Base-by-base conservation (phyloP, 352 stramenopile genomes). In the Globisporangium radiosum region DNA sequence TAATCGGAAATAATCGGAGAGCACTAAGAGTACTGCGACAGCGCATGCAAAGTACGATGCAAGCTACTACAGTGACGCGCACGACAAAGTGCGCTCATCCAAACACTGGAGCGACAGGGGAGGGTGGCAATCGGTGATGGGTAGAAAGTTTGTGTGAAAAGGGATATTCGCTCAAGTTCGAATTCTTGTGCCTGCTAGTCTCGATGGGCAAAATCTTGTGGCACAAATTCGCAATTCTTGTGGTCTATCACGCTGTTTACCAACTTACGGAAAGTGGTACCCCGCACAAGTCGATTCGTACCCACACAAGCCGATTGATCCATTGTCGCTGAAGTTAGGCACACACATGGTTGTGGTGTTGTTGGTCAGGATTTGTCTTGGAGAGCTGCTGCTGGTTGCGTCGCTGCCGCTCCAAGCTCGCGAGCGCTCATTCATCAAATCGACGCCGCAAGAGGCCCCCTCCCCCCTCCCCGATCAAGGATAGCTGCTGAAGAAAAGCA, bases 401-500 rank as follows among this genome's bases (percentile, higher is more conserved):
- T 47, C 43, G 43, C 43, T 15, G 43, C 15, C 14, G 2, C 7
- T 15, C 14, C 40, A 13, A 45, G 40, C 40, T 45, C 8, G 25
- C 25, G 25, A 14, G 10, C 44, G 25, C 47, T 59, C 80, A 90
- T 90, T 88, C 69, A 70, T 73, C 70, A 81, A 79, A 76, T 73
- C 66, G 74, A 73, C 67, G 76, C 78, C 81, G 78, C 81, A 78
- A 68, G 63, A 78, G 70, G 74, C 76, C 76, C 76, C 80, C 75
- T 73, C 65, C 73, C 78, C 76, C 65, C 64, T 65, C 68, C 63
- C 68, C 66, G 72, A 72, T 59, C 76, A 71, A 83, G 71, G 70
- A 78, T 73, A 76, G 78, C 80, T 87, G 73, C 66, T 81, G 60
- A 73, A 78, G 75, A 79, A 82, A 73, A 88, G 78, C 71, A 88